phyloP scores from a whole-genome alignment of 2,329 filamentous ascomycete genomes.

The Teratosphaeria pseudoeucalypti region DNA sequence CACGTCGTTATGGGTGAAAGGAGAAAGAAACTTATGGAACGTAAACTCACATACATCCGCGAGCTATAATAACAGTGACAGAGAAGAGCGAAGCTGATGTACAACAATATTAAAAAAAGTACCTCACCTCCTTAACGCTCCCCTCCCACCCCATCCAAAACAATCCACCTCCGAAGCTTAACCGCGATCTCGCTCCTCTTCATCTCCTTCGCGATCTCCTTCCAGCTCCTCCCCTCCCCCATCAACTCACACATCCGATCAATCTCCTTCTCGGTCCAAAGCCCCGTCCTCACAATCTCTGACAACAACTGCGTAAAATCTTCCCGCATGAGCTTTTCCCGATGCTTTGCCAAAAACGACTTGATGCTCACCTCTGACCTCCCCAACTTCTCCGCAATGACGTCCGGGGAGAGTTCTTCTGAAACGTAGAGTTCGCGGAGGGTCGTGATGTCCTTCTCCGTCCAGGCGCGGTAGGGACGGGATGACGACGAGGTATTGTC shows the following conservation, averaged over 20 bases:
- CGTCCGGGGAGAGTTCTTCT: neutral
- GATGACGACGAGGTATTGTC: neutral
- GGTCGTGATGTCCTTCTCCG: neutral
- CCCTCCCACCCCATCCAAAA: neutral
- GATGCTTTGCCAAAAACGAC: neutral
- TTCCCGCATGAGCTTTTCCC: neutral
- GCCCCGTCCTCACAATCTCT: neutral
- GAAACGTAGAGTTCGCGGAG: neutral
- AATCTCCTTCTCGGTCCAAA: neutral
- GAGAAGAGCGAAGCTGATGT: neutral
- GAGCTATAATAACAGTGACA: neutral
- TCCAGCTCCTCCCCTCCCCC: neutral
- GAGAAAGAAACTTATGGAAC: no score
- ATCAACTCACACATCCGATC: neutral
- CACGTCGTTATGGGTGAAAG: no score
- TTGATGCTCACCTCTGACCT: neutral
- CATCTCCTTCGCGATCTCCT: neutral
- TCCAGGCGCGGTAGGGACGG: neutral
- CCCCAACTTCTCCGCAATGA: neutral
- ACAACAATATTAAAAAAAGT: neutral
- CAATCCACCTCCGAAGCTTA: neutral
- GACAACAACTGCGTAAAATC: neutral
- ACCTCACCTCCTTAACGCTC: neutral
- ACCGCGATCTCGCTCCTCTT: neutral
- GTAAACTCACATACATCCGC: no score